Evolutionary conservation across 2,329 filamentous ascomycete genomes (phyloP).

Genomic region (Grosmannia serpens): DNA sequence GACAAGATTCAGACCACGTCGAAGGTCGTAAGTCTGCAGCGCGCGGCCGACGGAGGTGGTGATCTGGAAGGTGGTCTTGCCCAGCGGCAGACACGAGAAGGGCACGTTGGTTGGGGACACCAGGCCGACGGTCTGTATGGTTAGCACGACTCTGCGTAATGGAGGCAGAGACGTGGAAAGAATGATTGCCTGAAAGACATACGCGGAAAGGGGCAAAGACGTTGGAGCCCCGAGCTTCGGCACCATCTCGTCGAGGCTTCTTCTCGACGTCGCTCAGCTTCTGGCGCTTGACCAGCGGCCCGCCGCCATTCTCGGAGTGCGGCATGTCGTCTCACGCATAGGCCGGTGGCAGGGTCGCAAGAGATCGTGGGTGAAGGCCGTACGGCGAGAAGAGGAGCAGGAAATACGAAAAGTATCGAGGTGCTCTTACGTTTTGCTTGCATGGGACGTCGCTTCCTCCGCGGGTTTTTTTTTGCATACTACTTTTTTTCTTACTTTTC

Average conservation of each 20-base stretch:
- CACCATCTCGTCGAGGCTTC: slow-evolving; percentile 27
- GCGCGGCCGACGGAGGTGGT: slow-evolving; percentile 86
- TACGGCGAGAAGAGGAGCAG: neutral
- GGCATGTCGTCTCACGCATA: slow-evolving; percentile 32
- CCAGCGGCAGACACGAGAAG: slow-evolving; percentile 78
- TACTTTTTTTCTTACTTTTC: slow-evolving; percentile 2
- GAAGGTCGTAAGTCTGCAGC: slow-evolving; percentile 91
- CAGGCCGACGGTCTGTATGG: slow-evolving; percentile 71
- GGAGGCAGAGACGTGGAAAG: neutral
- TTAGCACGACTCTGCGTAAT: neutral
- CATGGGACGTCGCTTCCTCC: neutral
- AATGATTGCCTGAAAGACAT: slow-evolving; percentile 25
- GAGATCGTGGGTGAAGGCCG: neutral
- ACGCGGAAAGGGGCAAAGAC: slow-evolving; percentile 93
- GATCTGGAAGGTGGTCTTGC: slow-evolving; percentile 93
- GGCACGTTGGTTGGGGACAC: slow-evolving; percentile 85
- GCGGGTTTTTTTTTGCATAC: neutral
- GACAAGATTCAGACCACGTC: slow-evolving; percentile 77
- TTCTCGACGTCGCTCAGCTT: slow-evolving; percentile 35
- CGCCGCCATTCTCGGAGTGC: slow-evolving; percentile 44
- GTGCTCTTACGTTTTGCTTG: neutral
- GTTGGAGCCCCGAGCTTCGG: slow-evolving; percentile 45
- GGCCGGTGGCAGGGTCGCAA: neutral
- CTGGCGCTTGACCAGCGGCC: slow-evolving; percentile 65
- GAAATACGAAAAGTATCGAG: neutral